Base-by-base conservation (phyloP, 2,329 filamentous ascomycete species). In the Metarhizium humberi region DNA sequence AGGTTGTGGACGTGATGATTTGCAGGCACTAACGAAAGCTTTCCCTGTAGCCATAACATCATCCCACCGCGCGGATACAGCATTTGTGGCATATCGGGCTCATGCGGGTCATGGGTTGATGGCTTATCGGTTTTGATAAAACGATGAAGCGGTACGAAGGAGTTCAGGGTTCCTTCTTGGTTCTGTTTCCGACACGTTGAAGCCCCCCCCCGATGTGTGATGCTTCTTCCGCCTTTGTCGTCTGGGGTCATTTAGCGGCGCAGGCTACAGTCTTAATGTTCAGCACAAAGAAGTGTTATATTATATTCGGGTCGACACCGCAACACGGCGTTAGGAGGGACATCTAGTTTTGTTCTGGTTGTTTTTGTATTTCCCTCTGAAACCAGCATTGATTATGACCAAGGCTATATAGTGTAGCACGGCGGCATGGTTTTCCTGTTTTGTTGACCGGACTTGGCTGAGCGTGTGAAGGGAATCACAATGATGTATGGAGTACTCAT, bases 1-100 rank as follows among this genome's bases (percentile, higher is more conserved):
- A 14, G 7, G 49, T 30, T 42, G 30, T 48, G 38, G 45, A 34
- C 5, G 14, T 18, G 18, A 29, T 7, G 4, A 25, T 25, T 25
- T 30, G 40, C 25, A 48, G 14, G 8, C 34, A 47, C 40, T 54
- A 25, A 53, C 40, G 32, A 16, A 16, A 4, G 11, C 25, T 47
- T n/a, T 47, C 18, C 4, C 20, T 30, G 1, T 62, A 96, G 92
- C 59, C 87, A 92, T 69, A 94, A 86, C 38, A 78, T 99, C 58
- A 88, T 97, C 62, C 90, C 92, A 52, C 94, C 94, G 11, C 80
- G 88, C 61, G 92, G 92, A 51, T 96, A 94, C 73, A 89, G 79
- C 61, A 86, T 97, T 66, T 92, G 88, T 58, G 94, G 94, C 57
- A 79, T 97, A 59, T 87, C 89, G 11, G 94, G 94, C 55, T 89